Percentiles rank a stretch among this genome's conserved stretches.
These are phyloP conservation scores for Penicillium sp. DNA, from an alignment of 2,329 filamentous ascomycete species.

Conservation along the genomic window DNA sequence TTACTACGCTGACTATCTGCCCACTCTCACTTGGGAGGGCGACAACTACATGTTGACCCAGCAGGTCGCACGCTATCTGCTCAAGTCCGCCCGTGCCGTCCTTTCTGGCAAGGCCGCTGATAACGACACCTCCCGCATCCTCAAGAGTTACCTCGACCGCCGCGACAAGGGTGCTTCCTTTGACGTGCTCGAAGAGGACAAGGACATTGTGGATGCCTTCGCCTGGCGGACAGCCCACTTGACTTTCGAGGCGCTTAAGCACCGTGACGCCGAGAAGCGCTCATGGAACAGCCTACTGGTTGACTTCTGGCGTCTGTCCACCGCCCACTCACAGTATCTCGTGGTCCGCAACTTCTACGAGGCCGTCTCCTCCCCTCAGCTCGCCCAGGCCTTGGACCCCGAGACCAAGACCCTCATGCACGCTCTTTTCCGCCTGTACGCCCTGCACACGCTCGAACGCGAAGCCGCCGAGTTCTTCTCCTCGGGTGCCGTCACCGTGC, in stretches of 20 bases:
- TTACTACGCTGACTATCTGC: conserved; percentile 74
- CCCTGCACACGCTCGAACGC: conserved; percentile 65
- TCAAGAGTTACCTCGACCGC: conserved; percentile 62
- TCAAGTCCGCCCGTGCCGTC: conserved; percentile 71
- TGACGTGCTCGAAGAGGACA: conserved; percentile 68
- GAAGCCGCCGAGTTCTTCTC: conserved; percentile 73
- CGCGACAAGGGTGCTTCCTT: conserved; percentile 71
- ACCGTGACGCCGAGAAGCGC: conserved; percentile 71
- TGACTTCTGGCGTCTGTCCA: conserved; percentile 73
- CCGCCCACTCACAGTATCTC: conserved; percentile 73
- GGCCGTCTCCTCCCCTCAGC: conserved; percentile 57
- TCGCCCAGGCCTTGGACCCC: conserved; percentile 55
- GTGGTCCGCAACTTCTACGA: conserved; percentile 79
- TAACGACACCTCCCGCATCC: conserved; percentile 68
- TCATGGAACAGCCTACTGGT: conserved; percentile 76
- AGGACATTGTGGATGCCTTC: conserved; percentile 70
- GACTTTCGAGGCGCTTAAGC: conserved; percentile 72
- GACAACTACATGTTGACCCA: conserved; percentile 83
- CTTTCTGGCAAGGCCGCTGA: conserved; percentile 61
- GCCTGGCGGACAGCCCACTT: conserved; percentile 73
- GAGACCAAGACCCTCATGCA: conserved; percentile 60
- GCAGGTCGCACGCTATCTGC: conserved; percentile 72
- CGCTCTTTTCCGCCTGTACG: conserved; percentile 65
- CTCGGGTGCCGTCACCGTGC: conserved; percentile 65
- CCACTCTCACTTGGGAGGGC: conserved; percentile 70